Base-by-base conservation (phyloP, 495 filamentous ascomycete species). In the Lasiosphaeria miniovina region DNA sequence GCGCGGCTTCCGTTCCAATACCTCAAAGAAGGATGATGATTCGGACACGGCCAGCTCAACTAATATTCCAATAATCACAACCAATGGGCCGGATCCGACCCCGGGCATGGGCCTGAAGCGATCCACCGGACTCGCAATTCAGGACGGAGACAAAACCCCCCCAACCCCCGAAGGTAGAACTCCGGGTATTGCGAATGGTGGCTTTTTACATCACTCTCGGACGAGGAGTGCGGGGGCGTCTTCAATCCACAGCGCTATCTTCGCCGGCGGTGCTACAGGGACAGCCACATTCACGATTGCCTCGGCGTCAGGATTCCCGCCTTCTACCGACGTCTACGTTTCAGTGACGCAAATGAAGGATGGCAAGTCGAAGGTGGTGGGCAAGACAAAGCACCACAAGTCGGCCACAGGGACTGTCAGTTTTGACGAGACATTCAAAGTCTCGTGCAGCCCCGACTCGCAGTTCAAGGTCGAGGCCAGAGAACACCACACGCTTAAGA, bases 321-420 rank as follows among this genome's bases (percentile, higher is more conserved):
- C 84, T 4, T 83, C 82, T 8, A 79, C 90, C n/a, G 91, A 96
- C 67, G 76, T 98, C 41, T 91, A 91, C 65, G 85, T 97, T 45
- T 76, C 83, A 56, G 74, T 98, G 63, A 84, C 84, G 65, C 84
- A 88, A 55, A 59, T 88, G 32, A 62, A 60, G 49, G 75, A 79
- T 0, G 61, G 81, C 50, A 92, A 91, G 74, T 70, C 79, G 9
- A 96, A 93, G 75, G 82, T 88, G 49, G 80, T 96, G 57, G 84
- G 90, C 76, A 97, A 98, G 77, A 93, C 89, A 15, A 96, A 96
- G 71, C 82, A 86, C 62, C 79, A 80, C 65, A 96, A 96, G 73
- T 78, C 83, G 9, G 71, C 81, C 32, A 75, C 71, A 17, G 86
- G 86, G 12, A 73, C 78, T 0, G 79, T 88, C 4, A 75, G 73